Conservation (phyloP, 2,329 filamentous ascomycete genomes). For the Aspergillus flavus region DNA sequence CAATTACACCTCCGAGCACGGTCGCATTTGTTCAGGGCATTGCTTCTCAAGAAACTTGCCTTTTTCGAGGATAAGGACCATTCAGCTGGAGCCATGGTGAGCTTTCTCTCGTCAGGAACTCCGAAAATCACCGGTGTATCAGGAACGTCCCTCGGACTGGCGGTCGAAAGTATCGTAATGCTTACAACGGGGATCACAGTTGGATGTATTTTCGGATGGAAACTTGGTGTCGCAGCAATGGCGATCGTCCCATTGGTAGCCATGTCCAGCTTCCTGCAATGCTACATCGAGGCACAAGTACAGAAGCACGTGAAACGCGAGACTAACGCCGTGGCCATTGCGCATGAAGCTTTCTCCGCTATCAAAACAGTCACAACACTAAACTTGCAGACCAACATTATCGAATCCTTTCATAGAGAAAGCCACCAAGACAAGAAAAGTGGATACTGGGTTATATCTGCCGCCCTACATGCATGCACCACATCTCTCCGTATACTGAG, state of each 20-base stretch:
- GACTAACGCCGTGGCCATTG: background rate
- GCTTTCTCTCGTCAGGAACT: background rate
- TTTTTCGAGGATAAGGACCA: background rate
- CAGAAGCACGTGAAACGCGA: background rate
- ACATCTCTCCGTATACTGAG: background rate
- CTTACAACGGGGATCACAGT: background rate
- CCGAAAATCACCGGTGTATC: background rate
- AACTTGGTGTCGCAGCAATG: background rate
- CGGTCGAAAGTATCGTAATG: background rate
- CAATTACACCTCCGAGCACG: background rate
- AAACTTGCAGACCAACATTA: background rate
- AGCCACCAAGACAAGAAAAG: background rate
- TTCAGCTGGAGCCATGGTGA: background rate
- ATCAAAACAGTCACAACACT: background rate
- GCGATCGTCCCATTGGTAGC: background rate
- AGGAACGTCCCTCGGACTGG: background rate
- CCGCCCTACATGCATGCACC: background rate
- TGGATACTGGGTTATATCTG: background rate
- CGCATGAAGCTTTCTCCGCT: background rate
- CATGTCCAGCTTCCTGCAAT: background rate
- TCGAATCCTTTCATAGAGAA: background rate
- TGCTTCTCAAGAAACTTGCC: background rate
- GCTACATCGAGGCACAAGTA: background rate
- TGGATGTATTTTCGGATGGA: background rate
- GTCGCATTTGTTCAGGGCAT: background rate